These are phyloP conservation scores for Paxillus rubicundulus DNA, from an alignment of 768 basidiomycete genomes.

Conservation along the genomic window DNA sequence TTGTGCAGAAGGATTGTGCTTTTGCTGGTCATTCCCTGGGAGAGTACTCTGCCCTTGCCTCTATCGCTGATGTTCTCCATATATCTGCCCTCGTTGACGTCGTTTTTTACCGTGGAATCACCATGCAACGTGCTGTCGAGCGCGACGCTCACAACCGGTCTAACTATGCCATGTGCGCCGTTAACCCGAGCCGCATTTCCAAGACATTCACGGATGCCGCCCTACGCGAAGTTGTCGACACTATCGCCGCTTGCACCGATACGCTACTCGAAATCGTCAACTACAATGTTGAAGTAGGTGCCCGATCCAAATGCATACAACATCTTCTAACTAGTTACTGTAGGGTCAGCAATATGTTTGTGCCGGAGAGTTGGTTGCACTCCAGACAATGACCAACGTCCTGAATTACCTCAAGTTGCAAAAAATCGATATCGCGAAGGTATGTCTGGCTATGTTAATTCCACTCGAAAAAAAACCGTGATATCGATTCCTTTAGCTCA, in stretches of 20 bases:
- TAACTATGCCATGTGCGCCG: constrained; percentile 99
- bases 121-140: constrained; percentile 99
- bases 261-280: constrained; percentile 97
- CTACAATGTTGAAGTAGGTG: constrained; percentile 81
- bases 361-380: constrained; percentile 90
- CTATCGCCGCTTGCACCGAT: constrained; percentile 71
- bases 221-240: constrained; percentile 95
- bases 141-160: constrained; percentile 91
- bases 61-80: constrained; percentile 94
- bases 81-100: constrained; percentile 96
- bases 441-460: constrained; percentile 24
- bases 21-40: constrained; percentile 99
- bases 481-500: constrained; percentile 51
- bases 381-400: constrained; percentile 94
- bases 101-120: constrained; percentile 99
- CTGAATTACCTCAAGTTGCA: constrained; percentile 95
- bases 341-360: constrained; percentile 99
- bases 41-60: constrained; percentile 97
- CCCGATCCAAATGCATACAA: neutral
- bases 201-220: constrained; percentile 93
- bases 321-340: constrained; percentile 5
- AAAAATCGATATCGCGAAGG: constrained; percentile 91
- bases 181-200: constrained; percentile 94
- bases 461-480: neutral
- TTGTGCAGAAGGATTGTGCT: constrained; percentile 87